Percentiles rank a stretch among this genome's conserved stretches.
phyloP scores from a whole-genome alignment of 805 yeast genomes.

The Cyberlindnera mississippiensis region DNA sequence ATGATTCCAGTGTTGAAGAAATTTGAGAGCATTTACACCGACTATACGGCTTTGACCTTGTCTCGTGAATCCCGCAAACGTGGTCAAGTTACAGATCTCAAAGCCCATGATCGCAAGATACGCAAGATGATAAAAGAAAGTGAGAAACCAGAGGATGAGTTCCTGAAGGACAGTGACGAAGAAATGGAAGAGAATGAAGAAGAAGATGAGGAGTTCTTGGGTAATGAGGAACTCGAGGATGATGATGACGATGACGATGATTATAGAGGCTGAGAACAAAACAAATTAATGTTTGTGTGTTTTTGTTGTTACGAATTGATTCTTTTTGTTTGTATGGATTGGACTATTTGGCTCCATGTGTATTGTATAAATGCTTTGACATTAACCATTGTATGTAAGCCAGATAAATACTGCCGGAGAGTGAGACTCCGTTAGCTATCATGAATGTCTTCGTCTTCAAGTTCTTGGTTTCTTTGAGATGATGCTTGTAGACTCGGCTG shows the following conservation, averaged over 20 bases:
- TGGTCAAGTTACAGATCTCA: constrained; percentile 16
- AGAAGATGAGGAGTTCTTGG: constrained; percentile 4
- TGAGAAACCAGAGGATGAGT: constrained; percentile 13
- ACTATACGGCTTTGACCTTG: constrained; percentile 11
- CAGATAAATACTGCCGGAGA: no score
- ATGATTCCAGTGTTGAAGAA: constrained; percentile 15
- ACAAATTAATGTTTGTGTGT: background rate
- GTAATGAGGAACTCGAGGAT: constrained; percentile 13
- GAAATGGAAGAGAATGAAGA: constrained; percentile 12
- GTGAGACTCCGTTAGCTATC: background rate
- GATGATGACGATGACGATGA: constrained; percentile 18
- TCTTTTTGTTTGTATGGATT: background rate
- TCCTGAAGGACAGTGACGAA: constrained; percentile 16
- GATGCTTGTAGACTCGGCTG: constrained; percentile 2
- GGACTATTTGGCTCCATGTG: no score
- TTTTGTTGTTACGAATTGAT: background rate
- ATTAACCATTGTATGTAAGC: no score
- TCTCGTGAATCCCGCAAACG: constrained; percentile 22
- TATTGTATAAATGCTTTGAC: background rate
- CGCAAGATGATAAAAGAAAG: constrained; percentile 12
- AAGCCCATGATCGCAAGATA: constrained; percentile 16
- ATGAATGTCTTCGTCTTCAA: background rate
- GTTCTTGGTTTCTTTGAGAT: constrained; percentile 7
- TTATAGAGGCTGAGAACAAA: constrained; percentile 7
- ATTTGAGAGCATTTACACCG: constrained; percentile 16